A percentile compares a stretch with the other conserved stretches of the same genome.
Conservation (phyloP, 169 alveolate species). For the Plasmodium ovale region DNA sequence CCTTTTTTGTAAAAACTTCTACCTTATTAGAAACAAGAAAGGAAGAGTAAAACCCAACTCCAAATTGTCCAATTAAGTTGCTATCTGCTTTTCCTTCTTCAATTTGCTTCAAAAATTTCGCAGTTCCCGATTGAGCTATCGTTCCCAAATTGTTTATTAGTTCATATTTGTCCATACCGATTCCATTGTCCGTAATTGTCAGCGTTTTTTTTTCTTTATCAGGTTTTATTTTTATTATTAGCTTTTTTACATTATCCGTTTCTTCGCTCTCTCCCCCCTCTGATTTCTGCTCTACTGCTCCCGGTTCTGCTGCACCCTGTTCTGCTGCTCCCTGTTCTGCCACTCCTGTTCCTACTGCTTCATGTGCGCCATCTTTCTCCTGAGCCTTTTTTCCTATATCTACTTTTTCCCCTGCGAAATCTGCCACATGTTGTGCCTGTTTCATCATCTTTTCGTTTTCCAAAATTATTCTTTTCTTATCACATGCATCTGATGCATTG, state of each 20-base stretch:
- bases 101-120: slow-evolving; percentile 97
- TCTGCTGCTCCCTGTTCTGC: neutral
- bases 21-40: slow-evolving; percentile 99
- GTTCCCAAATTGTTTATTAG: slow-evolving; percentile 98
- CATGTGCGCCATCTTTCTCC: no score
- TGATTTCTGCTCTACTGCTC: neutral
- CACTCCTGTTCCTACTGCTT: neutral
- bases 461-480: slow-evolving; percentile 95
- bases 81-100: slow-evolving; percentile 92
- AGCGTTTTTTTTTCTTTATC: slow-evolving; percentile 95
- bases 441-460: slow-evolving; percentile 94
- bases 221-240: slow-evolving; percentile 95
- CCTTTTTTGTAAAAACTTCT: slow-evolving; percentile 95
- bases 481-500: slow-evolving; percentile 99
- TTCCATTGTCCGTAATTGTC: slow-evolving; percentile 98
- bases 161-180: slow-evolving; percentile 99
- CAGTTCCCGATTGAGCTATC: slow-evolving; percentile 99
- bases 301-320: neutral
- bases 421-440: slow-evolving; percentile 93
- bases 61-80: slow-evolving; percentile 99
- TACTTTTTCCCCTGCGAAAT: slow-evolving; percentile 95
- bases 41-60: slow-evolving; percentile 99
- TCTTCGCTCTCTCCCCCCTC: slow-evolving; percentile 7
- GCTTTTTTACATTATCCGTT: slow-evolving; percentile 79
- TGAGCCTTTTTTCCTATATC: slow-evolving; percentile 96